phyloP scores from a whole-genome alignment of 805 yeast species.

The Wickerhamiella vanderwaltii region DNA sequence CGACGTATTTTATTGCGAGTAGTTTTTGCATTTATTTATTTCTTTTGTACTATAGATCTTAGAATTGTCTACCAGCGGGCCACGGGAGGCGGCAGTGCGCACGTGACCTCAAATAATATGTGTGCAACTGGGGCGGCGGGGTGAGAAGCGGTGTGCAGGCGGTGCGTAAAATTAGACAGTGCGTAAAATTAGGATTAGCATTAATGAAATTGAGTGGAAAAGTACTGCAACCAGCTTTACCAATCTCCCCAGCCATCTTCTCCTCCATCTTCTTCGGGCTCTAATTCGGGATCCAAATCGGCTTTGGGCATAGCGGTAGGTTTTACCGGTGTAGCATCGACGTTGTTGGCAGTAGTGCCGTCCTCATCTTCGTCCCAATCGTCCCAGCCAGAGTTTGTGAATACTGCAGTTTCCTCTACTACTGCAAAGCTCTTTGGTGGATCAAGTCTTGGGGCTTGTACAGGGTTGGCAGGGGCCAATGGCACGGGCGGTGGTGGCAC shows the following conservation, averaged over 20 bases:
- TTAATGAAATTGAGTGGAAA: no score
- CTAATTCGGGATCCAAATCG: not conserved
- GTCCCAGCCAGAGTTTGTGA: slow-evolving; percentile 6
- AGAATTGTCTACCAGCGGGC: no score
- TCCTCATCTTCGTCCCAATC: slow-evolving; percentile 1
- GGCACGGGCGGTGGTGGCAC: not conserved
- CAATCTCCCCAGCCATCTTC: slow-evolving; percentile 12
- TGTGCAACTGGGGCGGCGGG: no score
- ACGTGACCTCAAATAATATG: no score
- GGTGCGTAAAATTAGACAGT: no score
- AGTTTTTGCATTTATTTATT: slow-evolving; percentile 3
- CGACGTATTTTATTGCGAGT: slow-evolving; percentile 8
- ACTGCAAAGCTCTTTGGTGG: not conserved
- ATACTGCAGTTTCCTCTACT: slow-evolving; percentile 5
- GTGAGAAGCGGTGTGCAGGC: no score
- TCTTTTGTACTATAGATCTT: slow-evolving; percentile 3
- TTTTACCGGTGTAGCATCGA: not conserved
- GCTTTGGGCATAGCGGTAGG: not conserved
- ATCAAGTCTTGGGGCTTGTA: not conserved
- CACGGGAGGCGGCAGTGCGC: no score
- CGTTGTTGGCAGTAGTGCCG: no score
- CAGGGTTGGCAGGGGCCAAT: not conserved
- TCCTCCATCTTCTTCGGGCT: slow-evolving; percentile 9
- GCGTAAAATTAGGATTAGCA: no score
- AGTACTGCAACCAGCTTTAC: no score